Percentiles rank a stretch among this genome's conserved stretches.
Conservation (phyloP, 2,329 filamentous ascomycete genomes). For the Phyllosticta citribraziliensis region DNA sequence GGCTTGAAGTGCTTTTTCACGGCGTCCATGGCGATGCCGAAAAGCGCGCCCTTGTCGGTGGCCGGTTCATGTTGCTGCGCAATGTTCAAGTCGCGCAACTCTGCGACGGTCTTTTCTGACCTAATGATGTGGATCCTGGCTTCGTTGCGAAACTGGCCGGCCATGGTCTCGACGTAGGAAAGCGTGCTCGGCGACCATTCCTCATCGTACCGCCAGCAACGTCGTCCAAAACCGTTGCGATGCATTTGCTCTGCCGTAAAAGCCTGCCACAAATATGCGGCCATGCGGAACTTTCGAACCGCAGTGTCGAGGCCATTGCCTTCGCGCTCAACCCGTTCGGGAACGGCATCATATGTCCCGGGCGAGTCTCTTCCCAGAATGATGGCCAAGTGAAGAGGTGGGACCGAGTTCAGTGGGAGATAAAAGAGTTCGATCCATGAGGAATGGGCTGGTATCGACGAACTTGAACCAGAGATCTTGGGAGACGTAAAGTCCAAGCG, state of each 20-base stretch:
- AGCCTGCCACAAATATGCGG: conserved; percentile 92
- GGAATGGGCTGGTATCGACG: conserved; percentile 61
- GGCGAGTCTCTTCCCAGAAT: conserved; percentile 81
- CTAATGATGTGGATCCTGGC: conserved; percentile 82
- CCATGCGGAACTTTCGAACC: conserved; percentile 85
- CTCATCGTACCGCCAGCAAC: conserved; percentile 85
- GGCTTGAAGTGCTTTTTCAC: conserved; percentile 69
- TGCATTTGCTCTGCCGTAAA: conserved; percentile 97
- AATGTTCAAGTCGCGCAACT: conserved; percentile 67
- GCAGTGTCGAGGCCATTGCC: conserved; percentile 74
- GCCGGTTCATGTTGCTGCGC: conserved; percentile 68
- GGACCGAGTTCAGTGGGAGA: conserved; percentile 65
- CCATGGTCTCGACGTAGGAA: conserved; percentile 62
- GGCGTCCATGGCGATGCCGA: conserved; percentile 65
- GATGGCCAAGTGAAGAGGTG: conserved; percentile 82
- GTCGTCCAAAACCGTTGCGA: conserved; percentile 73
- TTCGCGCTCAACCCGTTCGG: conserved; percentile 64
- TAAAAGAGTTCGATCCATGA: conserved; percentile 79
- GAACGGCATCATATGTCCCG: conserved; percentile 72
- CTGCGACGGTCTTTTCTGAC: conserved; percentile 70
- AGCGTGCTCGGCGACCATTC: conserved; percentile 83
- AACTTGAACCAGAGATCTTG: conserved; percentile 61
- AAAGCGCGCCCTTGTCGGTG: conserved; percentile 63
- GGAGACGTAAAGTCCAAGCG: conserved; percentile 81
- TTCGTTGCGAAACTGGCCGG: conserved; percentile 73